Conservation (phyloP, 2,329 filamentous ascomycete genomes). For the Elsinoe batatas region DNA sequence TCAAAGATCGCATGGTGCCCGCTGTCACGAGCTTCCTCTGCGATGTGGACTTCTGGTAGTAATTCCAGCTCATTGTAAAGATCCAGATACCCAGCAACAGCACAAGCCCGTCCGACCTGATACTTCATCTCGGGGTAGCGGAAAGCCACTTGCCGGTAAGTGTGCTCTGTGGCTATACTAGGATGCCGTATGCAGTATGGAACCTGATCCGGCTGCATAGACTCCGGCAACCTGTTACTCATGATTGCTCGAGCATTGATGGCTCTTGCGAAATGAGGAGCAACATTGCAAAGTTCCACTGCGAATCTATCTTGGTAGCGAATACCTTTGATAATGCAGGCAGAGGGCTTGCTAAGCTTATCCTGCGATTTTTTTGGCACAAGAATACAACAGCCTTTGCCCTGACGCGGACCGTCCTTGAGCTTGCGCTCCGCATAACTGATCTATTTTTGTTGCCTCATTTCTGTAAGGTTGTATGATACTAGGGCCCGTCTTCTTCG, state of each 20-base stretch:
- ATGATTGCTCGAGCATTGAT: slow-evolving; percentile 30
- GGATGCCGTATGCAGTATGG: slow-evolving; percentile 39
- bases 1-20: slow-evolving; percentile 17
- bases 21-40: slow-evolving; percentile 32
- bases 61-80: slow-evolving; percentile 31
- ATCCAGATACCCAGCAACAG: slow-evolving; percentile 29
- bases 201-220: slow-evolving; percentile 18
- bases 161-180: slow-evolving; percentile 29
- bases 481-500: too few species aligned
- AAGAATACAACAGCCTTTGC: too few species aligned
- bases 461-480: too few species aligned
- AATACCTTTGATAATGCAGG: too few species aligned
- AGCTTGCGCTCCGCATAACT: too few species aligned
- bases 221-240: slow-evolving; percentile 28
- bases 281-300: slow-evolving; percentile 12
- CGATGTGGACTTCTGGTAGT: slow-evolving; percentile 32
- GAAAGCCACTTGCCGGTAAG: slow-evolving; percentile 26
- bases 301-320: slow-evolving; percentile 13
- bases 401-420: too few species aligned
- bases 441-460: too few species aligned
- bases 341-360: too few species aligned
- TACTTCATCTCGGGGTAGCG: slow-evolving; percentile 28
- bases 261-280: slow-evolving; percentile 19
- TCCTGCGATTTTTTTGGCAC: too few species aligned
- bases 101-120: slow-evolving; percentile 33